Percentiles rank a stretch among this genome's conserved stretches.
Evolutionary conservation across 2,329 filamentous ascomycete genomes (phyloP).

Genomic region (Talaromyces sp.): DNA sequence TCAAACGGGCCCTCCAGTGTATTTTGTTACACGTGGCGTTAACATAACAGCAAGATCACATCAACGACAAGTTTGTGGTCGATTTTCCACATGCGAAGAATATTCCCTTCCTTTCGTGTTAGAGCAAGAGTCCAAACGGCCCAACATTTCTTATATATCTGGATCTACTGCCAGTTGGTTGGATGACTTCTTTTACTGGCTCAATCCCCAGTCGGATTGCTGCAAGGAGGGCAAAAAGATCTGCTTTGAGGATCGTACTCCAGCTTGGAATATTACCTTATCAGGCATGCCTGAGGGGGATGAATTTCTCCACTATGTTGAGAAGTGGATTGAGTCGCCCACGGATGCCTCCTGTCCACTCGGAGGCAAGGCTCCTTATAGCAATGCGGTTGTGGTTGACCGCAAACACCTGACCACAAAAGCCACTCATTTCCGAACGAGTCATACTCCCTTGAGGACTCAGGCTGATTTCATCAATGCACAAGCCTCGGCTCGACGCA

Average conservation of each 20-base stretch:
- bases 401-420: conserved; percentile 63
- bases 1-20: conserved; percentile 86
- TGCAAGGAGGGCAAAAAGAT: conserved; percentile 68
- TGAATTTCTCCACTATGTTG: conserved; percentile 84
- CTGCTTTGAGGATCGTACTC: conserved; percentile 75
- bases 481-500: conserved; percentile 83
- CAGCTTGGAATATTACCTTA: conserved; percentile 85
- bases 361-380: conserved; percentile 83
- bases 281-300: conserved; percentile 85
- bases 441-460: conserved; percentile 79
- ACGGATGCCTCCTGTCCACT: conserved; percentile 82
- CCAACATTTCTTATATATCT: conserved; percentile 81
- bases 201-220: conserved; percentile 80
- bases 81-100: conserved; percentile 83
- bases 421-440: conserved; percentile 87
- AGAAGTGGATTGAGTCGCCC: conserved; percentile 76
- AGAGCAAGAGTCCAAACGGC: conserved; percentile 88
- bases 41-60: conserved; percentile 72
- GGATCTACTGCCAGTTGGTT: conserved; percentile 92
- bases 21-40: conserved; percentile 82
- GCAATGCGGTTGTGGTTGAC: conserved; percentile 77
- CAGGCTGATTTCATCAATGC: conserved; percentile 92
- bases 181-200: conserved; percentile 93
- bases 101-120: conserved; percentile 84
- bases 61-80: conserved; percentile 84